Percentiles rank a stretch among this genome's conserved stretches.
Conservation (phyloP, 768 basidiomycete genomes). For the Tephrocybe sp. region DNA sequence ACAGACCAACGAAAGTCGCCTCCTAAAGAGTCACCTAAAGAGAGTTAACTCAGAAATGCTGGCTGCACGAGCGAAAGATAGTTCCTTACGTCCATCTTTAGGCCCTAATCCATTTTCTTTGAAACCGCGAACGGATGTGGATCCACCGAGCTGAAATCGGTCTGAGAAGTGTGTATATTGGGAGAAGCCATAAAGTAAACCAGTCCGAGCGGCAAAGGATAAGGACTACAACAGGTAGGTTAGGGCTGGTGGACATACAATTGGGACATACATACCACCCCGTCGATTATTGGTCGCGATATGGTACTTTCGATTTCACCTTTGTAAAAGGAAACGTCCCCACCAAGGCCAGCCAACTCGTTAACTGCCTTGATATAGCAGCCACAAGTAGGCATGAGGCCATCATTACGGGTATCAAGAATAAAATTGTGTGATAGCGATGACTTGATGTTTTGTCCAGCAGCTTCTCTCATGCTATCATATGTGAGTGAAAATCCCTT, state of each 20-base stretch:
- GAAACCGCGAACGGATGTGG: slow-evolving; percentile 80
- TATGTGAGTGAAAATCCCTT: not conserved
- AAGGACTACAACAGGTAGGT: slow-evolving; percentile 48
- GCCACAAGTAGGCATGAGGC: slow-evolving; percentile 60
- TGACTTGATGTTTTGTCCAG: slow-evolving; percentile 80
- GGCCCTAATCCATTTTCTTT: slow-evolving; percentile 75
- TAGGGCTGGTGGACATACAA: not conserved
- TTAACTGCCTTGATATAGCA: slow-evolving; percentile 59
- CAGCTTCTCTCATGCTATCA: slow-evolving; percentile 76
- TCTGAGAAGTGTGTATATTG: slow-evolving; percentile 67
- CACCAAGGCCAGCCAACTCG: slow-evolving; percentile 79
- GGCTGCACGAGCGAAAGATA: not conserved
- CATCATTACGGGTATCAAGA: slow-evolving; percentile 74
- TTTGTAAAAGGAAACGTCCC: slow-evolving; percentile 77
- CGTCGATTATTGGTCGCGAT: slow-evolving; percentile 54
- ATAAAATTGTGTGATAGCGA: slow-evolving; percentile 76
- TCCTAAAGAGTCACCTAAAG: slow-evolving; percentile 78
- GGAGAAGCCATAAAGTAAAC: slow-evolving; percentile 63
- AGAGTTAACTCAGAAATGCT: not conserved
- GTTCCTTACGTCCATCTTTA: slow-evolving; percentile 59
- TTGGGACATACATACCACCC: slow-evolving; percentile 45
- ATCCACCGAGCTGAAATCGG: slow-evolving; percentile 92
- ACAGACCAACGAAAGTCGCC: slow-evolving; percentile 81
- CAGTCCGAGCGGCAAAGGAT: slow-evolving; percentile 71
- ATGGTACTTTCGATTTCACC: slow-evolving; percentile 62